Evolutionary conservation across 208 protist species (phyloP).

Genomic region (Acanthamoeba sp.): DNA sequence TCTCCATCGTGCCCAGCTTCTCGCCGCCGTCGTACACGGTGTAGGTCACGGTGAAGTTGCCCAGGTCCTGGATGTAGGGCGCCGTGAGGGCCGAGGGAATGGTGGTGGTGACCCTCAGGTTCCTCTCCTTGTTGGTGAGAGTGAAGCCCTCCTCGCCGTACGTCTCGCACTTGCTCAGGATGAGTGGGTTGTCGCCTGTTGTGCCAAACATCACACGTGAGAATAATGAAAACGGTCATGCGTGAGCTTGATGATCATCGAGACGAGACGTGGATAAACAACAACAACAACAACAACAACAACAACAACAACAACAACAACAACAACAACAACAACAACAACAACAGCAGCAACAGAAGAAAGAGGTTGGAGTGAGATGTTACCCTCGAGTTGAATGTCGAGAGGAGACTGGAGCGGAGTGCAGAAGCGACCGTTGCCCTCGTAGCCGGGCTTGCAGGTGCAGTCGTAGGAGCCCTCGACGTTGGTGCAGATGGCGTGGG

Average conservation of each 20-base stretch:
- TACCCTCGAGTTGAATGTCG: slow-evolving; percentile 31
- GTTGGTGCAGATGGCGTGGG: slow-evolving; percentile 70
- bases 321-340: neutral
- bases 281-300: too few relatives aligned
- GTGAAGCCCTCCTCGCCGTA: slow-evolving; percentile 66
- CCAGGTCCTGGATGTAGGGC: neutral
- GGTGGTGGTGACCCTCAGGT: slow-evolving; percentile 20
- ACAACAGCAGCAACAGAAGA: neutral
- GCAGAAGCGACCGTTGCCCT: slow-evolving; percentile 59
- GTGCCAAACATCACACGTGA: neutral
- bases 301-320: too few relatives aligned
- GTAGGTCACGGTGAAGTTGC: slow-evolving; percentile 52
- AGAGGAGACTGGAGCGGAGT: neutral
- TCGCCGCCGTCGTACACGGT: slow-evolving; percentile 11
- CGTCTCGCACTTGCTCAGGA: slow-evolving; percentile 29
- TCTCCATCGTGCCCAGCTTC: neutral
- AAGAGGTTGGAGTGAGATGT: too few relatives aligned
- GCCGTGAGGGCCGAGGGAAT: slow-evolving; percentile 33
- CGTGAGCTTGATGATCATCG: neutral
- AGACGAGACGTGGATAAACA: too few relatives aligned
- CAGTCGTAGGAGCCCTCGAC: slow-evolving; percentile 56
- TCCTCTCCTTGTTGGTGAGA: slow-evolving; percentile 60
- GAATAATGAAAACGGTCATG: too few relatives aligned
- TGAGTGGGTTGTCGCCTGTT: slow-evolving; percentile 45
- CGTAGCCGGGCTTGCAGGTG: slow-evolving; percentile 67